Conservation (phyloP, 108 stramenopile species). For the Schizochytrium sp. region DNA sequence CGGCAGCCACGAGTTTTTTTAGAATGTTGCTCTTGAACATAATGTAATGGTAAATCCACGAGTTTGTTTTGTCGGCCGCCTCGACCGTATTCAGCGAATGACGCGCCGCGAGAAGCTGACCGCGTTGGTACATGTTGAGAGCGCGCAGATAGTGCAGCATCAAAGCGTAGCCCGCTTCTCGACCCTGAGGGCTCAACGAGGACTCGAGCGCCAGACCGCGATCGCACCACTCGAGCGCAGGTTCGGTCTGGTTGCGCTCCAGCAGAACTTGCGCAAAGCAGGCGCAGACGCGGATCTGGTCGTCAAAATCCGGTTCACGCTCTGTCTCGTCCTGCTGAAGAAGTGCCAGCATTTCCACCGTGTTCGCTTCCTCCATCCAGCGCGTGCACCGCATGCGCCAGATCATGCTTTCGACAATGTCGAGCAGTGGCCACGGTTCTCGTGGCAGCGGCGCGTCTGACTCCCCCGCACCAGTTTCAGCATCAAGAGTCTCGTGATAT, state of each 20-base stretch:
- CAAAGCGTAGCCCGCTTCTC: background rate
- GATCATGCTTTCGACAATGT: background rate
- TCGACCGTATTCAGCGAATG: background rate
- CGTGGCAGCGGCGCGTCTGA: background rate
- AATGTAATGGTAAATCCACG: slow-evolving; percentile 15
- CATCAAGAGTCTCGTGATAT: background rate
- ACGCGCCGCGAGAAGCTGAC: background rate
- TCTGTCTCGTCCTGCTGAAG: background rate
- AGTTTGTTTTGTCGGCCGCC: background rate
- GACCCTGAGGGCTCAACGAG: background rate
- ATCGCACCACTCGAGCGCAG: slow-evolving; percentile 6
- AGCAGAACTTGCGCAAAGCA: slow-evolving; percentile 4
- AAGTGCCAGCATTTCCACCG: background rate
- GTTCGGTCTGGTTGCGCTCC: background rate
- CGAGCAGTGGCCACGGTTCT: background rate
- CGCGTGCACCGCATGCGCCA: slow-evolving; percentile 19
- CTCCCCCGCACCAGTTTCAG: background rate
- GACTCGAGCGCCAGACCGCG: background rate
- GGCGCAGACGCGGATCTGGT: background rate
- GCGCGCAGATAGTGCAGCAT: slow-evolving; percentile 10
- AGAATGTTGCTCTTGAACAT: slow-evolving; percentile 1
- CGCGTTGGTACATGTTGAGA: slow-evolving; percentile 5
- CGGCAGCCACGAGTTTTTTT: background rate
- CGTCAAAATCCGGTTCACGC: background rate
- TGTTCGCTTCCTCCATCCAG: background rate